Conservation (phyloP, 2,329 filamentous ascomycete species). For the Claviceps paspali region DNA sequence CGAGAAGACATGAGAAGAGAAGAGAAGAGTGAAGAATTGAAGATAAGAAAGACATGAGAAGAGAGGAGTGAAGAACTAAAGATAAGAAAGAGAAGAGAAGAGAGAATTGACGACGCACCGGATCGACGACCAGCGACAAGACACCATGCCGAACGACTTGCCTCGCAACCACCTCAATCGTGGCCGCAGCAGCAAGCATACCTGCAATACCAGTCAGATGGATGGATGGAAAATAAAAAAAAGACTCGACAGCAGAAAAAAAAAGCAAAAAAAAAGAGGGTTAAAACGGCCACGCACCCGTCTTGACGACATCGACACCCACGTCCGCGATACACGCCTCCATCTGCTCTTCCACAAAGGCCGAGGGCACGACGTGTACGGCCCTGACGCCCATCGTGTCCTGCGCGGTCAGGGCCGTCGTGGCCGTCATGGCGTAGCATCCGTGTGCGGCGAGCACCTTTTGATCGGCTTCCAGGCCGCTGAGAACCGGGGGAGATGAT, state of each 20-base stretch:
- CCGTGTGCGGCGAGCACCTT: constrained; percentile 86
- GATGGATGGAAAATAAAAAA: too few species aligned
- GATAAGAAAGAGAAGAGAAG: neutral
- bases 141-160: constrained; percentile 17
- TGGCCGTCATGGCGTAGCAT: constrained; percentile 92
- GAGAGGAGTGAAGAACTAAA: too few species aligned
- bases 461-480: constrained; percentile 88
- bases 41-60: too few species aligned
- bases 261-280: too few species aligned
- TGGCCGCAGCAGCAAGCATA: constrained; percentile 24
- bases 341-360: constrained; percentile 74
- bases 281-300: constrained; percentile 58
- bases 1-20: too few species aligned
- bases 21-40: neutral
- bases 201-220: too few species aligned
- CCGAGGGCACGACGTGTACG: constrained; percentile 64
- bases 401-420: constrained; percentile 88
- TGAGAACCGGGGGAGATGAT: too few species aligned
- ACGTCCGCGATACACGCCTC: constrained; percentile 74
- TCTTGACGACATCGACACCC: constrained; percentile 80
- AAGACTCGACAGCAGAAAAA: too few species aligned
- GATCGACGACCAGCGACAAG: constrained; percentile 21
- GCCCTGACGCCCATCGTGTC: constrained; percentile 75
- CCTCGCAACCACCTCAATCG: constrained; percentile 20
- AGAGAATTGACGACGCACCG: constrained; percentile 13